phyloP scores from a whole-genome alignment of 306 rosid genomes.

The Medicago lupulina region DNA sequence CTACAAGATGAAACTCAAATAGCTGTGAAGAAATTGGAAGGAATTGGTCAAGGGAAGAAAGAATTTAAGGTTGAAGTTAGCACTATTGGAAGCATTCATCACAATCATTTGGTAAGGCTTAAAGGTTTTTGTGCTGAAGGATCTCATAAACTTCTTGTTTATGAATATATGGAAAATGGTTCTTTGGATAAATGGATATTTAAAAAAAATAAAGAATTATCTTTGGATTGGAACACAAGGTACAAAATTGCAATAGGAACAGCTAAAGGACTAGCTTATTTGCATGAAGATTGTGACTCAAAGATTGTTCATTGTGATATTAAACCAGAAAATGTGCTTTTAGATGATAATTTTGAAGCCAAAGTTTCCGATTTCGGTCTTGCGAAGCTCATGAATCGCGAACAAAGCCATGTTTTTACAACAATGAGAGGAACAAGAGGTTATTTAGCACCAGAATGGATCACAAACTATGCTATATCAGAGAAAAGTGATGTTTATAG shows the following conservation, averaged over 20 bases:
- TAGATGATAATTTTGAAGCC: constrained; percentile 67
- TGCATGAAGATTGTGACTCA: constrained; percentile 88
- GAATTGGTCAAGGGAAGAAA: constrained; percentile 92
- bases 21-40: constrained; percentile 91
- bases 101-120: constrained; percentile 80
- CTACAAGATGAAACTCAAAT: constrained; percentile 73
- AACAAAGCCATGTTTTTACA: constrained; percentile 94
- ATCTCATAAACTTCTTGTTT: constrained; percentile 75
- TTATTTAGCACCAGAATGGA: constrained; percentile 96
- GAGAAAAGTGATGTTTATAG: constrained; percentile 94
- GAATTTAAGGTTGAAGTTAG: constrained; percentile 94
- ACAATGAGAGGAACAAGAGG: constrained; percentile 89
- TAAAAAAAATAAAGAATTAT: constrained; percentile 54
- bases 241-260: constrained; percentile 83
- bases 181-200: constrained; percentile 90
- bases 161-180: constrained; percentile 86
- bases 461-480: constrained; percentile 89
- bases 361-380: constrained; percentile 94
- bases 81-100: constrained; percentile 93
- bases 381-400: constrained; percentile 84
- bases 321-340: constrained; percentile 93
- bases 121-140: constrained; percentile 90
- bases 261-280: constrained; percentile 88
- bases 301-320: constrained; percentile 94
- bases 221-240: constrained; percentile 79